These are phyloP conservation scores for Actinomortierella ambigua DNA, from an alignment of 371 early-diverging fungal species.

Conservation along the genomic window DNA sequence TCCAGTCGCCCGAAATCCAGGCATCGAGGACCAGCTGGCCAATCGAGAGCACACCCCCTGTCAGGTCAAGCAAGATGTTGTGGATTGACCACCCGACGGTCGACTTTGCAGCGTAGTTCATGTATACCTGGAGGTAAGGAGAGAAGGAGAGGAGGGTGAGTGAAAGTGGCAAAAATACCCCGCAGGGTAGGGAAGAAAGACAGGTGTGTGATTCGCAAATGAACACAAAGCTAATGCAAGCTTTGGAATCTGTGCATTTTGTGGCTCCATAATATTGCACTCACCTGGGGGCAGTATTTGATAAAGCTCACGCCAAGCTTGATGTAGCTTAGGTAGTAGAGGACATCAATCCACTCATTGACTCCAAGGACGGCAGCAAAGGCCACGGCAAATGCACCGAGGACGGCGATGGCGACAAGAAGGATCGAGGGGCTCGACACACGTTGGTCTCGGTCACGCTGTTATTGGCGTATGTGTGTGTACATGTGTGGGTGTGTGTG, in stretches of 20 bases:
- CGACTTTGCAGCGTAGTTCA: constrained; percentile 79
- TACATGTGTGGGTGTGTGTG: no score
- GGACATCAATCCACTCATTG: constrained; percentile 61
- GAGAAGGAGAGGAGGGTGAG: background rate
- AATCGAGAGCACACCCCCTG: constrained; percentile 85
- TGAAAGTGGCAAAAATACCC: background rate
- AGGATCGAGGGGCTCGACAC: constrained; percentile 44
- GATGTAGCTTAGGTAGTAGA: constrained; percentile 80
- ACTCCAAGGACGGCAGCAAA: constrained; percentile 34
- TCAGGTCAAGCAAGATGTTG: constrained; percentile 90
- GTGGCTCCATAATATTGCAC: no score
- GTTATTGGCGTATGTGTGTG: no score
- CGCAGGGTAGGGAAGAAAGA: background rate
- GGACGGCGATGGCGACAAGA: constrained; percentile 48
- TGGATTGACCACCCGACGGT: constrained; percentile 94
- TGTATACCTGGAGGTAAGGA: constrained; percentile 54
- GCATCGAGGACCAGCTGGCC: constrained; percentile 85
- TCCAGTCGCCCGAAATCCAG: constrained; percentile 66
- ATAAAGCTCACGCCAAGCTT: constrained; percentile 80
- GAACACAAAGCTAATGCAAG: no score
- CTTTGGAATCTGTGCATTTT: background rate
- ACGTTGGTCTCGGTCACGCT: constrained; percentile 54
- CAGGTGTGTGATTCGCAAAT: no score
- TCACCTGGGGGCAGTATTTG: constrained; percentile 91
- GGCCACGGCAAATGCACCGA: constrained; percentile 49